Evolutionary conservation across 805 yeast genomes (phyloP).

Genomic region (Kodamaea hsintzibuensis): DNA sequence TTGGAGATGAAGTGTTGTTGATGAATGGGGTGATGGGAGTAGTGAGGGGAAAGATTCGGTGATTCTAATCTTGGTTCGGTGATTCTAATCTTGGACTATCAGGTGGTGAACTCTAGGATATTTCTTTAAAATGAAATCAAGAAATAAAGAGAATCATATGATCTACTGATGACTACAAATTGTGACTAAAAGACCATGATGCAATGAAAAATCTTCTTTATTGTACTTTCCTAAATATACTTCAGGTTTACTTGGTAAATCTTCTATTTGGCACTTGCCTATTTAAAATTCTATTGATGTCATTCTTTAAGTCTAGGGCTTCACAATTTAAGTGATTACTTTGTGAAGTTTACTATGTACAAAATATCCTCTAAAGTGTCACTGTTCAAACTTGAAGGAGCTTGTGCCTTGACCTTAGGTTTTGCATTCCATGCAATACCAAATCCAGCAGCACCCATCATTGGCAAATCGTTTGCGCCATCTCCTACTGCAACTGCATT

Average conservation of each 20-base stretch:
- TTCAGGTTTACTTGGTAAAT: no score
- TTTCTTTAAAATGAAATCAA: no score
- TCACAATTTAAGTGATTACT: no score
- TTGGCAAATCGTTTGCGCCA: slow-evolving; percentile 92
- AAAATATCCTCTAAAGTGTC: slow-evolving; percentile 71
- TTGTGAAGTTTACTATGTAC: slow-evolving; percentile 59
- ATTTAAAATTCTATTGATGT: slow-evolving; percentile 1
- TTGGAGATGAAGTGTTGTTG: slow-evolving; percentile 71
- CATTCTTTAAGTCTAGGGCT: background rate
- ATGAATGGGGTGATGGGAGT: slow-evolving; percentile 88
- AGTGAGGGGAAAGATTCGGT: slow-evolving; percentile 51
- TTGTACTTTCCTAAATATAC: no score
- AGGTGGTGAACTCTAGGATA: no score
- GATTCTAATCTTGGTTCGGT: no score
- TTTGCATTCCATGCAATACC: slow-evolving; percentile 98
- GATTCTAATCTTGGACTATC: no score
- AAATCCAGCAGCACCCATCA: slow-evolving; percentile 90
- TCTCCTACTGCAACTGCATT: slow-evolving; percentile 87
- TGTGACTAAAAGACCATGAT: no score
- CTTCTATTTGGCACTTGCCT: no score
- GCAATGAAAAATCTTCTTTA: no score
- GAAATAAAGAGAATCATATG: no score
- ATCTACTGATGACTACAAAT: no score
- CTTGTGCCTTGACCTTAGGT: slow-evolving; percentile 81
- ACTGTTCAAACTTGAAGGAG: slow-evolving; percentile 81